Evolutionary conservation across 2,329 filamentous ascomycete species (phyloP), one percentile per base, ranked within the genome.

Genomic region (Periconia sp.): DNA sequence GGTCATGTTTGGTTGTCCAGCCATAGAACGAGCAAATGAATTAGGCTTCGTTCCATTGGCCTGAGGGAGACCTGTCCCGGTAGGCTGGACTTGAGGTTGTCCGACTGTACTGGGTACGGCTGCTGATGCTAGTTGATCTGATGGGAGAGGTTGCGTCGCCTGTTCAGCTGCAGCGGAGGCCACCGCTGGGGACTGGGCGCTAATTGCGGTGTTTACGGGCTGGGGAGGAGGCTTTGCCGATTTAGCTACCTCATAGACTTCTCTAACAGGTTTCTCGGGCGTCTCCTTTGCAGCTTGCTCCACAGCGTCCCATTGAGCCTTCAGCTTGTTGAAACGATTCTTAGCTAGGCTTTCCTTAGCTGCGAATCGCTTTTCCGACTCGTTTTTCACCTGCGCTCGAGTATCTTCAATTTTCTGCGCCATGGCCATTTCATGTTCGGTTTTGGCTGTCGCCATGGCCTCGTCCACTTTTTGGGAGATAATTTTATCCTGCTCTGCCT

Each of bases 241-340:
- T 70, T 92, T 92, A 0, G 87, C 91, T 40, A 88, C 74, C 51
- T 87, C 84, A 88, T 89, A 96, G 0, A 96, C 92, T 69, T 96
- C 91, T 8, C 76, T 82, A 4, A 97, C 90, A 0, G 91, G 83
- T 64, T 84, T 85, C 58, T 92, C 79, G 0, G 92, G 92, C 1
- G 92, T 96, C 34, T 95, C 87, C n/a, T 79, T 80, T 0, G 87
- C 90, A 10, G 92, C 92, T 33, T 84, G 88, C 61, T 91, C 82
- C 3, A 97, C 88, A 1, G 94, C 83, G 1, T 82, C 80, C 22
- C 95, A 73, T 73, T 94, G 95, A 4, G 86, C 88, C 36, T 78
- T 78, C 0, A 85, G 82, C 7, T 75, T 73, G 49, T 80, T 82
- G 33, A 79, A 73, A 63, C 86, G 84, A 56, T 86, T 88, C 55